A percentile compares a stretch with the other conserved stretches of the same genome.
phyloP scores from a whole-genome alignment of 1,284 basidiomycete genomes.

The Ustanciosporium gigantosporum region DNA sequence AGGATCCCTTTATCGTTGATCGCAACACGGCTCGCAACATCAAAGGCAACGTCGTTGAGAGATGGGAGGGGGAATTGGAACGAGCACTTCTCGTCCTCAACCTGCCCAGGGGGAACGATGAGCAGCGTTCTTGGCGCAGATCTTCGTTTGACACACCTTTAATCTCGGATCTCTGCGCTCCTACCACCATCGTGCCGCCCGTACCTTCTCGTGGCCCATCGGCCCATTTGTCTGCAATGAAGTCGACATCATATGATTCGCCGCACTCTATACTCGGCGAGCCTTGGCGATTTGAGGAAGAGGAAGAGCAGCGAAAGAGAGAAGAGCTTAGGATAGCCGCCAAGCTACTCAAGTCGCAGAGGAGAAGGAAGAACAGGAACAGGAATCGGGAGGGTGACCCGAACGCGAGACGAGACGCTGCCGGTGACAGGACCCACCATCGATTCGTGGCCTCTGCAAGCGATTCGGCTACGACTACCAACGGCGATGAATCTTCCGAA shows the following conservation, averaged over 20 bases:
- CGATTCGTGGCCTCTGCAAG: too few species aligned
- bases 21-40: conserved; percentile 60
- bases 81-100: conserved; percentile 8
- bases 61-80: conserved; percentile 17
- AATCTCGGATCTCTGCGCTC: conserved; percentile 17
- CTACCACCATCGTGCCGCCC: conserved; percentile 3
- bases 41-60: conserved; percentile 8
- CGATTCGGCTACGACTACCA: too few species aligned
- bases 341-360: too few species aligned
- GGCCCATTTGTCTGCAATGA: not conserved
- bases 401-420: too few species aligned
- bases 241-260: not conserved
- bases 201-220: not conserved
- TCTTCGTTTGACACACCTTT: conserved; percentile 3
- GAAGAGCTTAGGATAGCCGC: conserved; percentile 12
- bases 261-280: not conserved
- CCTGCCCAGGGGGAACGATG: not conserved
- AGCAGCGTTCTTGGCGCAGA: not conserved
- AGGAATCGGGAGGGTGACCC: too few species aligned
- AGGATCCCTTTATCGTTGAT: conserved; percentile 61
- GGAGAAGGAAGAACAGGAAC: too few species aligned
- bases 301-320: conserved; percentile 3
- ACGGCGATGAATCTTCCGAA: conserved; percentile 14
- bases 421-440: too few species aligned
- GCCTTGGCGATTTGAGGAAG: conserved; percentile 7